A percentile compares a stretch with the other conserved stretches of the same genome.
phyloP scores from a whole-genome alignment of 495 filamentous ascomycete species.

The Hypoxylon fuscum region DNA sequence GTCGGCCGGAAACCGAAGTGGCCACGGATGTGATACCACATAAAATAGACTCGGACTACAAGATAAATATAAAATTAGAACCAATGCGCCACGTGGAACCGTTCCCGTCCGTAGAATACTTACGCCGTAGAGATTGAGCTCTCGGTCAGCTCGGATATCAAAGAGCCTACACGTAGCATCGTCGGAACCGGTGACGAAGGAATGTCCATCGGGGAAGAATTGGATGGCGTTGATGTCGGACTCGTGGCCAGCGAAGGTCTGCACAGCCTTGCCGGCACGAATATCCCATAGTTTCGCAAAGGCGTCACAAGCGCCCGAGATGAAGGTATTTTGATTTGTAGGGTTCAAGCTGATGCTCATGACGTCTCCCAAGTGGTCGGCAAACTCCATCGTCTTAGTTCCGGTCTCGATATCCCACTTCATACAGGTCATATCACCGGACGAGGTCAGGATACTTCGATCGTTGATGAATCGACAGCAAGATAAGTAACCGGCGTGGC shows the following conservation, averaged over 20 bases:
- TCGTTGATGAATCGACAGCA: slow-evolving; percentile 99
- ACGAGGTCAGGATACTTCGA: slow-evolving; percentile 95
- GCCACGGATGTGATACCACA: slow-evolving; percentile 99
- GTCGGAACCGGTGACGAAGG: slow-evolving; percentile 97
- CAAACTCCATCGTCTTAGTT: slow-evolving; percentile 96
- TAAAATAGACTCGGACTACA: slow-evolving; percentile 92
- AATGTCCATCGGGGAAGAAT: slow-evolving; percentile 99
- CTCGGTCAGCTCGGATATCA: slow-evolving; percentile 95
- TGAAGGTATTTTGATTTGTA: slow-evolving; percentile 97
- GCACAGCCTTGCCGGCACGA: slow-evolving; percentile 95
- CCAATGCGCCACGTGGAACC: not conserved
- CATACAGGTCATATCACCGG: slow-evolving; percentile 99
- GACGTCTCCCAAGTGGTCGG: slow-evolving; percentile 97
- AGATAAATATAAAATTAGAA: slow-evolving; percentile 28
- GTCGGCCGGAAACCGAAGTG: slow-evolving; percentile 94
- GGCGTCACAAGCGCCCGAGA: slow-evolving; percentile 97
- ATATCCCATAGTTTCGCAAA: slow-evolving; percentile 99
- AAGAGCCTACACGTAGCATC: slow-evolving; percentile 98
- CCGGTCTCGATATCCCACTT: slow-evolving; percentile 99
- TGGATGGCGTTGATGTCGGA: slow-evolving; percentile 99
- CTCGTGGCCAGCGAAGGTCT: slow-evolving; percentile 98
- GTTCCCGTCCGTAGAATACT: slow-evolving; percentile 42
- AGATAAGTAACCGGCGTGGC: slow-evolving; percentile 95
- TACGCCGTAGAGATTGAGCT: slow-evolving; percentile 96
- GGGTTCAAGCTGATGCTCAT: slow-evolving; percentile 99